phyloP scores from a whole-genome alignment of 345 rosid genomes.

The Leavenworthia alabamica region DNA sequence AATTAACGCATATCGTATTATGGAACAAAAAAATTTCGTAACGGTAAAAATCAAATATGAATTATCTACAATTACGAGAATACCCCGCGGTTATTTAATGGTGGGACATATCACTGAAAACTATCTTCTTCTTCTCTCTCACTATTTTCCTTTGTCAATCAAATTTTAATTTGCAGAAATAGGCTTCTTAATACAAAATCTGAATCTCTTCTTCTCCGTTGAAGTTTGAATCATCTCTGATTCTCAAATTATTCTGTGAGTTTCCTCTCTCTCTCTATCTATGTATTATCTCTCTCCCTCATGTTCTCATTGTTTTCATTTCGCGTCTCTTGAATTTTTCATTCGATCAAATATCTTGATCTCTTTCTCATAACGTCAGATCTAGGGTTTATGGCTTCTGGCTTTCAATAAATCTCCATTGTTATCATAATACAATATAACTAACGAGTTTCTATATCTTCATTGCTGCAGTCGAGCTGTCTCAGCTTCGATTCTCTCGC shows the following conservation, averaged over 20 bases:
- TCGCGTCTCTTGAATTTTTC: slow-evolving; percentile 19
- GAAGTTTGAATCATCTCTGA: slow-evolving; percentile 17
- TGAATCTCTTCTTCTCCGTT: slow-evolving; percentile 31
- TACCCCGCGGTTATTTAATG: slow-evolving; percentile 36
- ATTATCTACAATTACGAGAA: background rate
- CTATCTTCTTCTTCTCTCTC: slow-evolving; percentile 22
- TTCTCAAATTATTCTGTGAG: slow-evolving; percentile 20
- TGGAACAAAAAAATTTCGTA: no score
- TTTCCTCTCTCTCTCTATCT: background rate
- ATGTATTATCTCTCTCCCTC: no score
- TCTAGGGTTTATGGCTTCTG: slow-evolving; percentile 41
- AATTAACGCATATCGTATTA: no score
- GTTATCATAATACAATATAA: background rate
- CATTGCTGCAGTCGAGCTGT: slow-evolving; percentile 28
- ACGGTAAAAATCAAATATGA: slow-evolving; percentile 2
- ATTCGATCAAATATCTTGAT: slow-evolving; percentile 10
- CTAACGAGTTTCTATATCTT: slow-evolving; percentile 6
- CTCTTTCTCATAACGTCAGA: slow-evolving; percentile 32
- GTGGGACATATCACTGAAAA: slow-evolving; percentile 26
- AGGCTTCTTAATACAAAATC: slow-evolving; percentile 1
- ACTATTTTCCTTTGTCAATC: slow-evolving; percentile 21
- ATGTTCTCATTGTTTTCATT: background rate
- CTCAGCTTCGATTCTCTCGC: slow-evolving; percentile 16
- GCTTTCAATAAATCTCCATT: slow-evolving; percentile 6
- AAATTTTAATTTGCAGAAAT: slow-evolving; percentile 16